phyloP scores from a whole-genome alignment of 257 asterid genomes.

The Fraxinus pennsylvanica region DNA sequence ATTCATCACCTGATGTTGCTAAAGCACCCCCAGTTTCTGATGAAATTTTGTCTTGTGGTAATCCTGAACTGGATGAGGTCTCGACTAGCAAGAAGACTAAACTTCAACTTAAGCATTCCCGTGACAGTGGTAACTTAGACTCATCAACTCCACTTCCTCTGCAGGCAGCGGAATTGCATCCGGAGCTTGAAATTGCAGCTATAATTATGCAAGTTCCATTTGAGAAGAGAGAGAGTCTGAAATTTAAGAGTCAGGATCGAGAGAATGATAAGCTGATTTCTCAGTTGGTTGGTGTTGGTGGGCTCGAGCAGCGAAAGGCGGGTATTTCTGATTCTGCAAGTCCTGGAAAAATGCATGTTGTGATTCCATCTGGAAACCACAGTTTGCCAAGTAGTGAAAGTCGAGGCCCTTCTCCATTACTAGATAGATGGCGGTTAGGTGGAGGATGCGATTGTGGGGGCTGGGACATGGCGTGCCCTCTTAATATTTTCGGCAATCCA shows the following conservation, averaged over 20 bases:
- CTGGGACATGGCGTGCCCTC: conserved; percentile 97
- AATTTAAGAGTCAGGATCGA: conserved; percentile 47
- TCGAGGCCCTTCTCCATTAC: conserved; percentile 69
- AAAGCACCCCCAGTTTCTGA: conserved; percentile 24
- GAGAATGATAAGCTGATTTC: conserved; percentile 34
- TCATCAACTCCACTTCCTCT: conserved; percentile 25
- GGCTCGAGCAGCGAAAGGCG: conserved; percentile 28
- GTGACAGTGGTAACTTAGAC: too few relatives aligned
- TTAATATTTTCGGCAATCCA: conserved; percentile 55
- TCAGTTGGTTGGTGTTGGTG: not conserved
- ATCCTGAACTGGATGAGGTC: conserved; percentile 32
- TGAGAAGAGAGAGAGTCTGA: conserved; percentile 75
- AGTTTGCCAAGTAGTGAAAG: conserved; percentile 64
- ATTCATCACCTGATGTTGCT: conserved; percentile 36
- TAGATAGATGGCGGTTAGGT: conserved; percentile 88
- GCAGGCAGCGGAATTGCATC: conserved; percentile 49
- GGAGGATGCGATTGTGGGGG: conserved; percentile 99
- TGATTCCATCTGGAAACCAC: conserved; percentile 83
- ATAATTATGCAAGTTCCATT: conserved; percentile 64
- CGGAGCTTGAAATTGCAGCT: conserved; percentile 74
- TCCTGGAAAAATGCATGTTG: conserved; percentile 58
- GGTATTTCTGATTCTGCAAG: conserved; percentile 19
- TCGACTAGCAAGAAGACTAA: conserved; percentile 27
- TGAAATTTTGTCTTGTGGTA: conserved; percentile 32
- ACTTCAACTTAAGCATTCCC: conserved; percentile 2